phyloP scores from a whole-genome alignment of 495 filamentous ascomycete genomes.

The Hypoxylon rickii region DNA sequence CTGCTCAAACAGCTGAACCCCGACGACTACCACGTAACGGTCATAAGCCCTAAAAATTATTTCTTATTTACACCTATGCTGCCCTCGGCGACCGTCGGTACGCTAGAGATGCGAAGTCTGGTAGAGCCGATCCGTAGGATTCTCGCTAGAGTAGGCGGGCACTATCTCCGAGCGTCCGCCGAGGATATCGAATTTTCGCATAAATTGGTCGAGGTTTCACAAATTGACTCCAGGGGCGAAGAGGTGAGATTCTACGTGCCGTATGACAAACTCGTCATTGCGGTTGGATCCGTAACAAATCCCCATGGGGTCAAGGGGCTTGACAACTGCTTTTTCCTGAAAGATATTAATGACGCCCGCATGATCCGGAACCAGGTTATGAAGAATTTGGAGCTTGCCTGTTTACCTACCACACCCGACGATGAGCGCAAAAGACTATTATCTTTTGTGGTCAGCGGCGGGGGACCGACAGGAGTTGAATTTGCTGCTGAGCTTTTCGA shows the following conservation, averaged over 20 bases:
- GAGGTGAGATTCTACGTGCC: conserved; percentile 87
- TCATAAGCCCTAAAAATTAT: conserved; percentile 92
- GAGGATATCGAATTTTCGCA: conserved; percentile 88
- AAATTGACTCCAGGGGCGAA: conserved; percentile 70
- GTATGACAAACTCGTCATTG: conserved; percentile 98
- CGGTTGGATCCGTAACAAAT: conserved; percentile 89
- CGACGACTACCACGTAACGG: conserved; percentile 90
- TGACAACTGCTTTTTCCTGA: conserved; percentile 92
- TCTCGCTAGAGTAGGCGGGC: conserved; percentile 74
- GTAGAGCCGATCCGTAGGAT: conserved; percentile 93
- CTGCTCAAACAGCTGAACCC: conserved; percentile 88
- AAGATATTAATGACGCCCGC: conserved; percentile 89
- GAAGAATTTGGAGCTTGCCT: conserved; percentile 90
- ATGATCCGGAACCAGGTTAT: conserved; percentile 87
- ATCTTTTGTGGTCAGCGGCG: conserved; percentile 93
- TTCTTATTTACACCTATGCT: conserved; percentile 99
- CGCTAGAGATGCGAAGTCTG: conserved; percentile 84
- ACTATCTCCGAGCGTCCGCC: conserved; percentile 85
- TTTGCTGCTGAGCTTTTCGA: conserved; percentile 97
- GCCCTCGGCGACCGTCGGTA: conserved; percentile 94
- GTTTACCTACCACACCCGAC: conserved; percentile 87
- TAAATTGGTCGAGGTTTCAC: conserved; percentile 85
- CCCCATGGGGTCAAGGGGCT: conserved; percentile 95
- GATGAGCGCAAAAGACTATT: conserved; percentile 85
- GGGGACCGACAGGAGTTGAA: conserved; percentile 95